Percentiles rank a stretch among this genome's conserved stretches.
These are phyloP conservation scores for Viola pubescens DNA, from an alignment of 441 rosid species.

Conservation along the genomic window DNA sequence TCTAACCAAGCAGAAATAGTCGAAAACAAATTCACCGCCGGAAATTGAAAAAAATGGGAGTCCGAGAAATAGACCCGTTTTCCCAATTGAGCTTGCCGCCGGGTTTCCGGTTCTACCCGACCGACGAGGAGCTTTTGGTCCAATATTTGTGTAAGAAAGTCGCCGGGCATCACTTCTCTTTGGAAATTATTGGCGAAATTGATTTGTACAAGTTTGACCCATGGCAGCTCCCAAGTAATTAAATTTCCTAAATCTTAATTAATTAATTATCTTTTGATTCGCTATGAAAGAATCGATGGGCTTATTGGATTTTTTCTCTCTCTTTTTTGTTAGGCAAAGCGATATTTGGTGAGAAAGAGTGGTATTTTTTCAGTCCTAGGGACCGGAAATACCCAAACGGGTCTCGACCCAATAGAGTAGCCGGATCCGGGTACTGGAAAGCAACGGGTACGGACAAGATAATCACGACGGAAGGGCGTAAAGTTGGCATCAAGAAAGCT, in stretches of 20 bases:
- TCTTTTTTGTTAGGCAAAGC: constrained; percentile 52
- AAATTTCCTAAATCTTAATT: neutral
- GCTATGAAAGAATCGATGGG: neutral
- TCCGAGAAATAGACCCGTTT: constrained; percentile 57
- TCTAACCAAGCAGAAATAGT: neutral
- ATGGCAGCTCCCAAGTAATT: constrained; percentile 80
- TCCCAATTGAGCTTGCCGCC: constrained; percentile 85
- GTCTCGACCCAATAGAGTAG: constrained; percentile 84
- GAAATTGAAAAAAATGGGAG: constrained; percentile 59
- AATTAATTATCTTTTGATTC: neutral
- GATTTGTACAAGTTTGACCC: constrained; percentile 94
- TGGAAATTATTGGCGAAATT: constrained; percentile 71
- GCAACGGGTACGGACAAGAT: constrained; percentile 93
- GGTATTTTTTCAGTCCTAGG: constrained; percentile 93
- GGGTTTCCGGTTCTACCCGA: constrained; percentile 93
- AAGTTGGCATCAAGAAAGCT: constrained; percentile 91
- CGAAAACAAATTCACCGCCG: neutral
- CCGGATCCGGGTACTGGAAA: constrained; percentile 96
- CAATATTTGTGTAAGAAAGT: constrained; percentile 77
- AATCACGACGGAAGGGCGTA: constrained; percentile 60
- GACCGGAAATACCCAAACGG: constrained; percentile 96
- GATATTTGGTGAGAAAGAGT: constrained; percentile 83
- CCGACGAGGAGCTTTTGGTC: constrained; percentile 90
- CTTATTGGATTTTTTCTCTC: neutral
- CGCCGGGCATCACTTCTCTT: constrained; percentile 66